These are phyloP conservation scores for Ophiosphaerella herpotricha DNA, from an alignment of 2,329 filamentous ascomycete species.

Conservation along the genomic window DNA sequence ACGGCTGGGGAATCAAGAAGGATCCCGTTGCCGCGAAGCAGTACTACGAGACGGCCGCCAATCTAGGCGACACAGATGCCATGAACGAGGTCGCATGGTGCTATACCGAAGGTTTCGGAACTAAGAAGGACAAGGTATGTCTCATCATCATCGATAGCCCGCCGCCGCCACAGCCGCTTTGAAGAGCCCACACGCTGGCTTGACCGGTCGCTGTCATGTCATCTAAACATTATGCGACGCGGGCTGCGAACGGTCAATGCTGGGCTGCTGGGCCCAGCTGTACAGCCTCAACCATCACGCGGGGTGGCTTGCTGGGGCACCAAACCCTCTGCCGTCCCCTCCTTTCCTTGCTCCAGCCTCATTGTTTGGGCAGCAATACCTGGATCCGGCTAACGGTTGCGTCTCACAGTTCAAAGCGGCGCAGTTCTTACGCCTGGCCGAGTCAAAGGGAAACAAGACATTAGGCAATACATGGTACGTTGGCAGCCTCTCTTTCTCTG, in stretches of 20 bases:
- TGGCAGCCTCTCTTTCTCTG: slow-evolving; percentile 8
- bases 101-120: slow-evolving; percentile 94
- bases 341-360: slow-evolving; percentile 34
- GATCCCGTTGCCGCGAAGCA: slow-evolving; percentile 83
- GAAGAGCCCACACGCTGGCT: slow-evolving; percentile 9
- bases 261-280: slow-evolving; percentile 15
- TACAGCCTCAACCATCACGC: slow-evolving; percentile 27
- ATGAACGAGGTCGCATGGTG: slow-evolving; percentile 98
- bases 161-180: slow-evolving; percentile 9
- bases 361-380: slow-evolving; percentile 48
- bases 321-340: slow-evolving; percentile 5
- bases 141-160: slow-evolving; percentile 8
- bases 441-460: slow-evolving; percentile 85
- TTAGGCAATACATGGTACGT: slow-evolving; percentile 91
- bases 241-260: slow-evolving; percentile 29
- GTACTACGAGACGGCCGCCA: slow-evolving; percentile 98
- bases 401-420: slow-evolving; percentile 74
- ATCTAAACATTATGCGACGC: slow-evolving; percentile 19
- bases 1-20: slow-evolving; percentile 89
- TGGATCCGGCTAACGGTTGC: slow-evolving; percentile 30
- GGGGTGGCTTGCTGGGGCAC: slow-evolving; percentile 31
- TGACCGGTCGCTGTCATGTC: slow-evolving; percentile 31
- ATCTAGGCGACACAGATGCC: slow-evolving; percentile 92
- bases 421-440: slow-evolving; percentile 89
- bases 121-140: slow-evolving; percentile 97